phyloP scores from a whole-genome alignment of 225 moss, liverwort and hornwort genomes.

The Polytrichum formosum region DNA sequence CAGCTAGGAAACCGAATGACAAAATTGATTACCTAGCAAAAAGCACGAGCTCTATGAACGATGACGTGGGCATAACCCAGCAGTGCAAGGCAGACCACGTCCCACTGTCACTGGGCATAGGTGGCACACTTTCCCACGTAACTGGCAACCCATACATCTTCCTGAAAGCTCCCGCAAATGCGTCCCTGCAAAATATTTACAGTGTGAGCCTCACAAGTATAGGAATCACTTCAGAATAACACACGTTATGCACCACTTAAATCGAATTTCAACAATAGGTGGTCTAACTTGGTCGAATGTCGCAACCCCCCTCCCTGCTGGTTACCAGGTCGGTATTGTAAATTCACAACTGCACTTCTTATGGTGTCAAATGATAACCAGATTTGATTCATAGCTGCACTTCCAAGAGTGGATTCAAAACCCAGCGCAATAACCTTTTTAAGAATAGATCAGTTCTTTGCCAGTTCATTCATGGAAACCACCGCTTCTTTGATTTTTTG shows the following conservation, averaged over 20 bases:
- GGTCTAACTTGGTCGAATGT: too few relatives aligned
- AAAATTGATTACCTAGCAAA: constrained; percentile 66
- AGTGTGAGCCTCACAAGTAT: too few relatives aligned
- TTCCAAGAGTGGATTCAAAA: neutral
- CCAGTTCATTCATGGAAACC: too few relatives aligned
- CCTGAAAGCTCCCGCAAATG: constrained; percentile 63
- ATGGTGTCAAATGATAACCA: too few relatives aligned
- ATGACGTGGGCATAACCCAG: constrained; percentile 85
- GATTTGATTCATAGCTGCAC: too few relatives aligned
- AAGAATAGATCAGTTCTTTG: neutral
- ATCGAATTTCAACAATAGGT: too few relatives aligned
- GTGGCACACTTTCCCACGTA: constrained; percentile 59
- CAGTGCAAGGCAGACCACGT: constrained; percentile 85
- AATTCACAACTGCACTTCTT: too few relatives aligned
- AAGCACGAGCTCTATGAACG: constrained; percentile 78
- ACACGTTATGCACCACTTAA: too few relatives aligned
- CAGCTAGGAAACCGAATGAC: neutral
- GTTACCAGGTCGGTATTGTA: too few relatives aligned
- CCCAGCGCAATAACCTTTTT: neutral
- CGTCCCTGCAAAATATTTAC: constrained; percentile 39
- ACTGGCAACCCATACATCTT: constrained; percentile 70
- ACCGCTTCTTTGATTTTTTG: too few relatives aligned
- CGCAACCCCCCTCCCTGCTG: too few relatives aligned
- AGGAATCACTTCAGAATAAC: too few relatives aligned
- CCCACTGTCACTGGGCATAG: constrained; percentile 75